These are phyloP conservation scores for Passalora sequoiae DNA, from an alignment of 2,329 filamentous ascomycete genomes.

Conservation along the genomic window DNA sequence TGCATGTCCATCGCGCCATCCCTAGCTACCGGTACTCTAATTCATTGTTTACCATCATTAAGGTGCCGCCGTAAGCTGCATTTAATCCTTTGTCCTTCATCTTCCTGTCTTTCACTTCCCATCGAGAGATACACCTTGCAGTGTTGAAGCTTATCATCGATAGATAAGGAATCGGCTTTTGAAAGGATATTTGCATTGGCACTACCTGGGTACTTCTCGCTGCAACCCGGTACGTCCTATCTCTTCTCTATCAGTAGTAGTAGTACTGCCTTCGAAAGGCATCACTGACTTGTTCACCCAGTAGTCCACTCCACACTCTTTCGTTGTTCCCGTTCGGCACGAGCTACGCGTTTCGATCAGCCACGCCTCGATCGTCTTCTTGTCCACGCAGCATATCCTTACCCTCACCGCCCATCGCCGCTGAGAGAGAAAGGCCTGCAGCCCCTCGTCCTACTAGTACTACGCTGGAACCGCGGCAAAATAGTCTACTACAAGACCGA, in stretches of 20 bases:
- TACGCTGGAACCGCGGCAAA: constrained; percentile 4
- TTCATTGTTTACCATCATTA: neutral
- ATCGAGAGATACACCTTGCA: neutral
- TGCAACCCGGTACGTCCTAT: too few species aligned
- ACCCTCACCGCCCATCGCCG: neutral
- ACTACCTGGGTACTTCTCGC: too few species aligned
- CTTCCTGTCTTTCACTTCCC: neutral
- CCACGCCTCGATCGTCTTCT: neutral
- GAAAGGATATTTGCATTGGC: too few species aligned
- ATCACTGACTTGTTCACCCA: too few species aligned
- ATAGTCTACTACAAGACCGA: constrained; percentile 2
- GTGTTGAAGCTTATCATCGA: neutral
- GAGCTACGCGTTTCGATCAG: neutral
- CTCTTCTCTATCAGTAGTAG: too few species aligned
- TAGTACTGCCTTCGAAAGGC: too few species aligned
- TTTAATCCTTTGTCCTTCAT: neutral
- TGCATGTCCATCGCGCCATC: neutral
- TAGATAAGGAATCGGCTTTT: neutral
- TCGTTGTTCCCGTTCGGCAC: too few species aligned
- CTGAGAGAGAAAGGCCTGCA: neutral
- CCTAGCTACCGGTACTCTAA: neutral
- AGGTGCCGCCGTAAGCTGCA: neutral
- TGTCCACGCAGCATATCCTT: neutral
- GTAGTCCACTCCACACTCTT: too few species aligned
- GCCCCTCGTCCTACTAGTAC: neutral